Evolutionary conservation across 1,139 yeast genomes (phyloP).

Genomic region (Eremothecium sinecaudum): DNA sequence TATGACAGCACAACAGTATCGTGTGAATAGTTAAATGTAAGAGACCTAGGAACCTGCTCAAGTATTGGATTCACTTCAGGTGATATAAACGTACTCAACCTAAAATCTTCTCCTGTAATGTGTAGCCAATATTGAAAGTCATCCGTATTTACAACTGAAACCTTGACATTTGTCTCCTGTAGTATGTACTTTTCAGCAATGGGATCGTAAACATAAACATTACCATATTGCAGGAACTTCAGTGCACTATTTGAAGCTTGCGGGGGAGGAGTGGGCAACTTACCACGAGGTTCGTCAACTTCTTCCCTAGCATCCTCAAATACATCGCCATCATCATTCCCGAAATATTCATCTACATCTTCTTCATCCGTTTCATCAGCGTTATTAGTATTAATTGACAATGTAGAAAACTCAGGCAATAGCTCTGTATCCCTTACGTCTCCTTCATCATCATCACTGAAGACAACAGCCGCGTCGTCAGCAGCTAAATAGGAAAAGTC

Average conservation of each 20-base stretch:
- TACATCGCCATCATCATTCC: slow-evolving; percentile 15
- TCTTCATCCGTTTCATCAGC: slow-evolving; percentile 11
- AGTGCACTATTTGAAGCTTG: not conserved
- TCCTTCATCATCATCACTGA: slow-evolving; percentile 17
- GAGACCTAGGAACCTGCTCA: slow-evolving; percentile 46
- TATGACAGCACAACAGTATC: slow-evolving; percentile 45
- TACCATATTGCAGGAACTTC: slow-evolving; percentile 26
- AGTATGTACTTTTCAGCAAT: slow-evolving; percentile 41
- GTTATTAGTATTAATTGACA: not conserved
- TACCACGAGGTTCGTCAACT: slow-evolving; percentile 8
- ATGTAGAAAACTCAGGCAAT: not conserved
- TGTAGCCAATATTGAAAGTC: slow-evolving; percentile 48
- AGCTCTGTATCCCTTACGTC: slow-evolving; percentile 3
- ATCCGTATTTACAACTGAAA: slow-evolving; percentile 40
- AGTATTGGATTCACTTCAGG: slow-evolving; percentile 57
- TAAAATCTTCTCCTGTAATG: slow-evolving; percentile 29
- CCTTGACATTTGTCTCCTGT: slow-evolving; percentile 33
- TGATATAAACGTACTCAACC: slow-evolving; percentile 39
- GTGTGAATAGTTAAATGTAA: slow-evolving; percentile 53
- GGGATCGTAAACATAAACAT: slow-evolving; percentile 51
- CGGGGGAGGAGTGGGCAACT: slow-evolving; percentile 1
- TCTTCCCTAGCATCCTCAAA: slow-evolving; percentile 32
- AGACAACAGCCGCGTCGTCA: slow-evolving; percentile 6
- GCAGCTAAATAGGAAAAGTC: slow-evolving; percentile 8
- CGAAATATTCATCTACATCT: slow-evolving; percentile 11